Evolutionary conservation across 208 protist species (phyloP), one percentile per base, ranked within the genome.

Genomic region (Willaertia magna): DNA sequence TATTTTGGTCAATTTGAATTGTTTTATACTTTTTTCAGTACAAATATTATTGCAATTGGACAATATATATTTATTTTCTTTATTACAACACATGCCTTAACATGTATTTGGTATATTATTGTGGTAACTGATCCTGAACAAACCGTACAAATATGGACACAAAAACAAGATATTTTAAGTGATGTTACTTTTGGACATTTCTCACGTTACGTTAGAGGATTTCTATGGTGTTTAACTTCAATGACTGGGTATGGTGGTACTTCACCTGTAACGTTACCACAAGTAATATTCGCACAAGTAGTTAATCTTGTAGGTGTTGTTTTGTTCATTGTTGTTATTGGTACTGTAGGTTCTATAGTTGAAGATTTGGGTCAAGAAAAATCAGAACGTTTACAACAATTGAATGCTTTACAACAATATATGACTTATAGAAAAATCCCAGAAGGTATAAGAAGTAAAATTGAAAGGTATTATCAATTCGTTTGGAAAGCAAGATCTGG

Each of bases 171-270:
- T 34, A 39, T 86, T 67, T n/a, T n/a, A 44, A 76, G 55, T 67
- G 86, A 59, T 47, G 51, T 12, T 44, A n/a, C 52, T 7, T 85
- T 46, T n/a, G 59, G 11, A 20, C 39, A 61, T 14, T 43, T 67
- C 26, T 74, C 76, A 39, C 52, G 85, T 48, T 88, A 88, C 11
- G 16, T 88, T 11, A 34, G 22, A 39, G 55, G 85, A 46, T 79
- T 88, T 67, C 67, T 86, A 9, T 88, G 87, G 87, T 16, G 16
- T 18, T 74, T 88, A 34, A 85, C 85, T 34, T 20, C 16, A 43
- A 88, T 88, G 87, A 88, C 87, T 4, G 87, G 87, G 2, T 88
- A 88, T 67, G 87, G 87, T 16, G 85, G 85, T 49, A 82, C 87
- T 7, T 44, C 78, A 3, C 86, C 87, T 30, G 78, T 86, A 14